A percentile compares a stretch with the other conserved stretches of the same genome.
Conservation (phyloP, 1,284 basidiomycete species). For the Cronartium quercuum region DNA sequence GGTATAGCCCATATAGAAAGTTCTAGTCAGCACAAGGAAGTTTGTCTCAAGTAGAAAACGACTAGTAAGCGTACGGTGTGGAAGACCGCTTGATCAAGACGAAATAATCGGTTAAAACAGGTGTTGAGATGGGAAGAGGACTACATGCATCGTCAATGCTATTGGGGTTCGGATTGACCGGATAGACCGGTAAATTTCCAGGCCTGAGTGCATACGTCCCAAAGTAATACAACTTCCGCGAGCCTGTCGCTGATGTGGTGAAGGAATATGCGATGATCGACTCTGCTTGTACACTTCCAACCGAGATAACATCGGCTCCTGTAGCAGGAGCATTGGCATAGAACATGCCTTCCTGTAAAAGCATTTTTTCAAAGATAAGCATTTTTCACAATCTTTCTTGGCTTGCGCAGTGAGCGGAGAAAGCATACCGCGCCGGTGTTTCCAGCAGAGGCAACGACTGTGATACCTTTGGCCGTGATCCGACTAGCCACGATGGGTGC, state of each 20-base stretch:
- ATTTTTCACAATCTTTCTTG: background rate
- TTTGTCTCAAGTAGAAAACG: background rate
- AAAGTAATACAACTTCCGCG: conserved; percentile 26
- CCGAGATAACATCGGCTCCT: conserved; percentile 49
- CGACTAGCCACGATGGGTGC: conserved; percentile 36
- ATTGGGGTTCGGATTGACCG: conserved; percentile 8
- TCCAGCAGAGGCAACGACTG: conserved; percentile 47
- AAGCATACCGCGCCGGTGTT: conserved; percentile 47
- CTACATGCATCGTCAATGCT: conserved; percentile 30
- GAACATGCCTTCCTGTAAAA: conserved; percentile 48
- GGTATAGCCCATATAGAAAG: background rate
- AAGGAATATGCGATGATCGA: conserved; percentile 28
- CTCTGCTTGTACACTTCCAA: conserved; percentile 43
- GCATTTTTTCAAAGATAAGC: background rate
- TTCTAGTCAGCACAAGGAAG: background rate
- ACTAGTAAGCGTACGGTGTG: conserved; percentile 13
- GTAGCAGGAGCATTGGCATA: conserved; percentile 51
- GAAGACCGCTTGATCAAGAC: conserved; percentile 30
- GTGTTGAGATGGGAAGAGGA: background rate
- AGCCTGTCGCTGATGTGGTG: conserved; percentile 28
- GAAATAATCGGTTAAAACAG: conserved; percentile 24
- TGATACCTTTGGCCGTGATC: conserved; percentile 10
- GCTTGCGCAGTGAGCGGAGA: background rate
- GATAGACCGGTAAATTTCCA: conserved; percentile 27
- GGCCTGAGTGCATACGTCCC: conserved; percentile 23